Base-by-base conservation (phyloP, 2,329 filamentous ascomycete genomes). In the Claviceps africana region DNA sequence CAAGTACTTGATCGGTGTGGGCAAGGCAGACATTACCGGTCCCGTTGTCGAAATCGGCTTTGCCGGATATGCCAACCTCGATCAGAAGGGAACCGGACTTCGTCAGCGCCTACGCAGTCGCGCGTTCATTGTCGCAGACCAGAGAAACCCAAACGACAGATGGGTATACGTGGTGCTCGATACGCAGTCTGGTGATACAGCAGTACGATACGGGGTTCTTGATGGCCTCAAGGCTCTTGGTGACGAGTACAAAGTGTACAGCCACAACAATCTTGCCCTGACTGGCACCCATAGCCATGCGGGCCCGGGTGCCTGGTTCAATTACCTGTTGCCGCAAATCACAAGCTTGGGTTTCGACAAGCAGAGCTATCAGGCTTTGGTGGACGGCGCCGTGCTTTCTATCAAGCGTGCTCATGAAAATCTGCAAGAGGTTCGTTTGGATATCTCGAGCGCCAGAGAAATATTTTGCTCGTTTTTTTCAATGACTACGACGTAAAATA, bases 211-310 rank as follows among this genome's bases (percentile, higher is more conserved):
- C 65, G 90, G 90, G n/a, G 88, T 96, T 47, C 69, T 97, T 11
- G 77, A 91, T 51, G 86, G 81, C 1, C 72, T 97, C 9, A 71
- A 74, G 40, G 73, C 70, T 0, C 70, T 95, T 8, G 91, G 90
- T 0, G 66, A 73, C 17, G 82, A 85, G 3, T 95, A 90, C 64
- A 72, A 78, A 1, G 69, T 83, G 30, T 97, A 96, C 67, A 79
- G 76, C 47, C 78, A 86, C 60, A 77, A 86, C 59, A 97, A 95
- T 62, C 70, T 96, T 37, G 91, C 91, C 35, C 78, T 97, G 22
- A 95, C 88, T 0, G 91, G 90, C 51, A 97, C 91, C 0, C 91
- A 97, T 66, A 93, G 87, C 28, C 91, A 97, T 69, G 84, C 89
- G 25, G 91, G 90, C 0, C 90, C 91, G 0, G 91, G 86, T 2